phyloP scores from a whole-genome alignment of 1,139 yeast genomes.

The Scheffersomyces segobiensis region DNA sequence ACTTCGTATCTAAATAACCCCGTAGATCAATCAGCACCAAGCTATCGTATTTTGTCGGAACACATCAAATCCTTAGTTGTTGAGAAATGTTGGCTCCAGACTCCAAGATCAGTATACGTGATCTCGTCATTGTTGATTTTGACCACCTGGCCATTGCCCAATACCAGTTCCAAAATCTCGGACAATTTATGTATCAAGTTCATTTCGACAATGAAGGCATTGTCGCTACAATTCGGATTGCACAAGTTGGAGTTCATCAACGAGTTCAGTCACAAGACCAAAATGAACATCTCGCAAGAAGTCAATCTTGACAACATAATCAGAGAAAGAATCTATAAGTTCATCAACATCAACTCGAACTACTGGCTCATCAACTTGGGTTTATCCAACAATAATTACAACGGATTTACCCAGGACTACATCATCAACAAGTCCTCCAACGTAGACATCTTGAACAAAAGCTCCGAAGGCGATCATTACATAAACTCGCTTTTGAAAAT shows the following conservation, averaged over 20 bases:
- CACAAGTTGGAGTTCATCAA: slow-evolving; percentile 44
- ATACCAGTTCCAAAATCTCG: slow-evolving; percentile 26
- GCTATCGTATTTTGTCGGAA: slow-evolving; percentile 27
- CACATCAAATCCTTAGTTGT: slow-evolving; percentile 45
- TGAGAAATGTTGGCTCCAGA: slow-evolving; percentile 44
- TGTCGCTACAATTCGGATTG: slow-evolving; percentile 46
- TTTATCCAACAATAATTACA: slow-evolving; percentile 37
- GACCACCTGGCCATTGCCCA: slow-evolving; percentile 52
- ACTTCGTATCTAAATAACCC: slow-evolving; percentile 32
- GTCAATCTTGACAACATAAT: slow-evolving; percentile 35
- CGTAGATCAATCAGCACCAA: slow-evolving; percentile 12
- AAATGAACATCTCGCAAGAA: slow-evolving; percentile 34
- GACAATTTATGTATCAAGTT: slow-evolving; percentile 42
- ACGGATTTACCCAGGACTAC: slow-evolving; percentile 45
- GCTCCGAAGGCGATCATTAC: slow-evolving; percentile 29
- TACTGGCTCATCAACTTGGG: slow-evolving; percentile 48
- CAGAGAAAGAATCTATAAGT: slow-evolving; percentile 47
- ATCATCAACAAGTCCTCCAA: slow-evolving; percentile 39
- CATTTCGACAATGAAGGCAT: slow-evolving; percentile 41
- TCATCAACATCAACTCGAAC: slow-evolving; percentile 44
- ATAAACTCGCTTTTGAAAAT: slow-evolving; percentile 42
- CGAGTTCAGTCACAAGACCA: slow-evolving; percentile 48
- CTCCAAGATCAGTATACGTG: slow-evolving; percentile 47
- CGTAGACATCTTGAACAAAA: slow-evolving; percentile 23
- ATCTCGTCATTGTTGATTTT: slow-evolving; percentile 41